Evolutionary conservation across 345 rosid genomes (phyloP).

Genomic region (Hirschfeldia incana): DNA sequence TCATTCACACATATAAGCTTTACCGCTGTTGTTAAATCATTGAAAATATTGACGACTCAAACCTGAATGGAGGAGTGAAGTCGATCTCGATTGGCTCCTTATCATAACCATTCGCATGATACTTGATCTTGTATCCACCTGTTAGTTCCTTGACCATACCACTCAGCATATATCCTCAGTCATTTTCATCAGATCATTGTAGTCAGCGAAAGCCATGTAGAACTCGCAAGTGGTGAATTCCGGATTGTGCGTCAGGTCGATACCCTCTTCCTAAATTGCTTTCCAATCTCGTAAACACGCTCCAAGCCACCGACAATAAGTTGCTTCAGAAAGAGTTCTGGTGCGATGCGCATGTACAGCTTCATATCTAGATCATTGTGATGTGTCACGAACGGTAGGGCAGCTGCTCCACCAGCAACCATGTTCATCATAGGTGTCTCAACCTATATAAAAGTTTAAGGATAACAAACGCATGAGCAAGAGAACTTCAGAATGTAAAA

Average conservation of each 20-base stretch:
- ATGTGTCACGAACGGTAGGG: conserved; percentile 92
- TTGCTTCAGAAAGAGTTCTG: conserved; percentile 88
- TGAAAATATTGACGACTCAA: not conserved
- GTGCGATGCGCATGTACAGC: conserved; percentile 96
- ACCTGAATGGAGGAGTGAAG: conserved; percentile 98
- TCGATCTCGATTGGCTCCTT: conserved; percentile 90
- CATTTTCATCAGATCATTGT: conserved; percentile 86
- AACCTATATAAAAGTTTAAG: conserved; percentile 45
- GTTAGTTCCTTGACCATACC: conserved; percentile 96
- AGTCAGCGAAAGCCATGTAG: conserved; percentile 98
- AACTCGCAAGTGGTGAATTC: conserved; percentile 99
- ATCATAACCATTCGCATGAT: conserved; percentile 88
- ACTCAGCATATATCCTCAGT: conserved; percentile 87
- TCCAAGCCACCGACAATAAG: conserved; percentile 93
- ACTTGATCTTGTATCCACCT: conserved; percentile 84
- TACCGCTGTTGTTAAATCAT: not conserved
- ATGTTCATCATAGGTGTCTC: conserved; percentile 99
- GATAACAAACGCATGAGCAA: not conserved
- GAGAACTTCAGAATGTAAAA: not conserved
- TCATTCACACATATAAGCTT: not conserved
- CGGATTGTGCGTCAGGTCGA: conserved; percentile 96
- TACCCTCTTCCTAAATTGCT: conserved; percentile 98
- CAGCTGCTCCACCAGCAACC: conserved; percentile 99
- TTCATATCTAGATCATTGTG: conserved; percentile 90
- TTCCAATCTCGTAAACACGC: conserved; percentile 93